Percentiles rank a stretch among this genome's conserved stretches.
Evolutionary conservation across 2,329 filamentous ascomycete species (phyloP).

Genomic region (Bretziella fagacearum): DNA sequence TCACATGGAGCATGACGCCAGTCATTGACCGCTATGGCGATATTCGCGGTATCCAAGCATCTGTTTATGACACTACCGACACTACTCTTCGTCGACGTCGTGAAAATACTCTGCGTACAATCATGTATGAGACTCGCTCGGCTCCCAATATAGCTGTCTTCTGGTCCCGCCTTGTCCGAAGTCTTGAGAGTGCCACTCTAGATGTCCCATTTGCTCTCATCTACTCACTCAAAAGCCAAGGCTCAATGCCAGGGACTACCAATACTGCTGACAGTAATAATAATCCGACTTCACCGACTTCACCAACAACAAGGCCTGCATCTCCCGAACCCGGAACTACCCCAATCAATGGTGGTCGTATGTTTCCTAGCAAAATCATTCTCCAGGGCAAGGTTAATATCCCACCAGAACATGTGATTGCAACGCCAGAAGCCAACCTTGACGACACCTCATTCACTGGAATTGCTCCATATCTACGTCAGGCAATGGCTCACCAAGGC

Average conservation of each 20-base stretch:
- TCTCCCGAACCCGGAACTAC: too few species aligned
- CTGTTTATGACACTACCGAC: constrained; percentile 64
- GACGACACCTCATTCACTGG: constrained; percentile 47
- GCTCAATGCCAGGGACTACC: constrained; percentile 50
- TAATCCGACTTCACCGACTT: too few species aligned
- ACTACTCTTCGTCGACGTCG: constrained; percentile 62
- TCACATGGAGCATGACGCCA: constrained; percentile 68
- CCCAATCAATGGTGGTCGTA: too few species aligned
- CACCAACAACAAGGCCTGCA: neutral
- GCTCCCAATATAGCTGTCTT: constrained; percentile 59
- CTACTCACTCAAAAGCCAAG: constrained; percentile 53
- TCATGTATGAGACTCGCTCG: constrained; percentile 56
- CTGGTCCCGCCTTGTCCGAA: constrained; percentile 52
- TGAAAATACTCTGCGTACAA: constrained; percentile 62
- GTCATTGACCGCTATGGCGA: constrained; percentile 57
- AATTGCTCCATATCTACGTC: constrained; percentile 59
- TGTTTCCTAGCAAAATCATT: constrained; percentile 43
- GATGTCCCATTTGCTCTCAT: constrained; percentile 64
- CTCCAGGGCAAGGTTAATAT: constrained; percentile 59
- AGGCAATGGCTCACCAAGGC: constrained; percentile 49
- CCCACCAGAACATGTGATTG: constrained; percentile 42
- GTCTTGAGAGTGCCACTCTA: constrained; percentile 54
- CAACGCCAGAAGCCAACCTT: constrained; percentile 48
- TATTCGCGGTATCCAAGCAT: constrained; percentile 63
- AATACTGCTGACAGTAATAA: constrained; percentile 40